Evolutionary conservation across 1,284 basidiomycete genomes (phyloP).

Genomic region (Pseudozyma sp.): DNA sequence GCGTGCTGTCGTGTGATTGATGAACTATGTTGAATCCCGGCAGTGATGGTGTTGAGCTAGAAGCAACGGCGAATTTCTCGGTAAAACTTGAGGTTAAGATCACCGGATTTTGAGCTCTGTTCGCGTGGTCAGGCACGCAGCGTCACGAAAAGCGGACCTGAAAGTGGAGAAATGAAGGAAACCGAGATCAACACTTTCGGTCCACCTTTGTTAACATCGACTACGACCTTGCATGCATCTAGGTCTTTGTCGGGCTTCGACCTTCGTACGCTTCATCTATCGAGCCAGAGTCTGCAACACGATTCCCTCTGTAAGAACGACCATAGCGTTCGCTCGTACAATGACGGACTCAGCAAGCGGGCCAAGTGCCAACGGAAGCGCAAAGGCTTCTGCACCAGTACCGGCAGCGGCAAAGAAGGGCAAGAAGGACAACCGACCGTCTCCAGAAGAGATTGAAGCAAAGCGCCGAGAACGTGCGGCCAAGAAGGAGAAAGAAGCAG

Average conservation of each 20-base stretch:
- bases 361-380: background rate
- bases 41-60: no score
- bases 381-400: background rate
- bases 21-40: no score
- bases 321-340: background rate
- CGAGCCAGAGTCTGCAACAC: no score
- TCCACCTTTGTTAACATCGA: background rate
- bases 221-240: background rate
- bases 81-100: constrained; percentile 10
- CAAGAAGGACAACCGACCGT: constrained; percentile 35
- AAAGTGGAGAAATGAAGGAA: constrained; percentile 3
- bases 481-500: constrained; percentile 54
- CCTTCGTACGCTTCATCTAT: no score
- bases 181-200: background rate
- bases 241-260: no score
- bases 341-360: constrained; percentile 24
- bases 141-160: background rate
- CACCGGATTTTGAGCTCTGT: constrained; percentile 9
- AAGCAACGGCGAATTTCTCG: constrained; percentile 10
- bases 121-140: constrained; percentile 1
- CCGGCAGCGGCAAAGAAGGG: constrained; percentile 19
- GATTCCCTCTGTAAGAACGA: background rate
- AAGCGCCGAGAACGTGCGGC: constrained; percentile 40
- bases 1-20: no score
- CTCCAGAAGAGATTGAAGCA: constrained; percentile 50